Percentiles rank a stretch among this genome's conserved stretches.
Conservation (phyloP, 2,329 filamentous ascomycete genomes). For the Phoma sp. region DNA sequence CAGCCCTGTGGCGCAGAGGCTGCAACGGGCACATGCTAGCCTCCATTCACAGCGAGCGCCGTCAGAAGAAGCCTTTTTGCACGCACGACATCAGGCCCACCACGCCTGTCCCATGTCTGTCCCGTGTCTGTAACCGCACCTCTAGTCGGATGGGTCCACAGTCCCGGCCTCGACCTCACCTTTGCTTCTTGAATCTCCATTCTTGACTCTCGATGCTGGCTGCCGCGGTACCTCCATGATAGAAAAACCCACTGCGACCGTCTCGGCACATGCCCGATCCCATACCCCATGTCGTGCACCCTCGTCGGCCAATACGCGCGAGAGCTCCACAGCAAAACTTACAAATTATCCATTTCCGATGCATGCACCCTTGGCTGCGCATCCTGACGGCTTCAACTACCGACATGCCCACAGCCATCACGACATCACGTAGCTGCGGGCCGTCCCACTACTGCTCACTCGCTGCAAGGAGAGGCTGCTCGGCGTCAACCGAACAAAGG, state of each 20-base stretch:
- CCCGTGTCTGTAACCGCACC: background rate
- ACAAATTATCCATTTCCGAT: background rate
- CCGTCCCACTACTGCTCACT: constrained; percentile 1
- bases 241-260: constrained; percentile 2
- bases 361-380: background rate
- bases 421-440: constrained; percentile 1
- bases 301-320: background rate
- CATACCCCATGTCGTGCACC: background rate
- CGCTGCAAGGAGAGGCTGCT: background rate
- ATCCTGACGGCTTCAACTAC: background rate
- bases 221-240: background rate
- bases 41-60: background rate
- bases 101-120: background rate
- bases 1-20: background rate
- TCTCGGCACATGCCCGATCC: constrained; percentile 2
- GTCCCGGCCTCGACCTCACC: no score
- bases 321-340: background rate
- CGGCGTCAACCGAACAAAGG: background rate
- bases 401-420: constrained; percentile 1
- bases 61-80: constrained; percentile 8
- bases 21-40: background rate
- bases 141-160: constrained; percentile 3
- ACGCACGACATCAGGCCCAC: constrained; percentile 10
- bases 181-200: no score
- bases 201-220: background rate